These are phyloP conservation scores for Chondrus crispus DNA, from an alignment of 23 red algal species.

Conservation along the genomic window DNA sequence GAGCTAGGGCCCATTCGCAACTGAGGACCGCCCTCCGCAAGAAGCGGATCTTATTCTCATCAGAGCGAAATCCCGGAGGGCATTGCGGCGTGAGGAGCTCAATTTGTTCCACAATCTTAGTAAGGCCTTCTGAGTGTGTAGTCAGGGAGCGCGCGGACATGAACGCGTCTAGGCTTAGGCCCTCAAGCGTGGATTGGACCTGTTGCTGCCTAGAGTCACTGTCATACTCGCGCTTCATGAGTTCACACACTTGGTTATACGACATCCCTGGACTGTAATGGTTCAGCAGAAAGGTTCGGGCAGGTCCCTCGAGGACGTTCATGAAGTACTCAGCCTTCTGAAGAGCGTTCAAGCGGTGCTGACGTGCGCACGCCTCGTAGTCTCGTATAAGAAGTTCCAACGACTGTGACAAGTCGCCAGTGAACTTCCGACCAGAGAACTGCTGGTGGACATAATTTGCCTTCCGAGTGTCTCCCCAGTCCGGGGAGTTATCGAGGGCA, in stretches of 20 bases:
- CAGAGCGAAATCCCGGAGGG: slow-evolving; percentile 13
- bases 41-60: slow-evolving; percentile 34
- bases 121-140: not conserved
- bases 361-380: slow-evolving; percentile 30
- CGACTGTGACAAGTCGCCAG: slow-evolving; percentile 29
- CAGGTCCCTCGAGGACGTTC: slow-evolving; percentile 41
- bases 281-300: slow-evolving; percentile 36
- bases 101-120: slow-evolving; percentile 1
- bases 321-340: slow-evolving; percentile 50
- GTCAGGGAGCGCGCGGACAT: slow-evolving; percentile 18
- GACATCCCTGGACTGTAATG: slow-evolving; percentile 18
- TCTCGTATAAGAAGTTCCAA: slow-evolving; percentile 24
- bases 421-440: slow-evolving; percentile 10
- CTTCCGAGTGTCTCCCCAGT: not conserved
- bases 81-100: slow-evolving; percentile 17
- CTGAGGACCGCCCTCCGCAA: not conserved
- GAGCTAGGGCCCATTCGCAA: not conserved
- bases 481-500: not conserved
- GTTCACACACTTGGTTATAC: slow-evolving; percentile 19
- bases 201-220: slow-evolving; percentile 25
- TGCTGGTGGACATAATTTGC: not conserved
- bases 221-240: slow-evolving; percentile 44
- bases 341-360: not conserved
- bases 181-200: slow-evolving; percentile 4
- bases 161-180: slow-evolving; percentile 10